Percentiles rank a stretch among this genome's conserved stretches.
These are phyloP conservation scores for Amorphotheca resinae DNA, from an alignment of 495 filamentous ascomycete genomes.

Conservation along the genomic window DNA sequence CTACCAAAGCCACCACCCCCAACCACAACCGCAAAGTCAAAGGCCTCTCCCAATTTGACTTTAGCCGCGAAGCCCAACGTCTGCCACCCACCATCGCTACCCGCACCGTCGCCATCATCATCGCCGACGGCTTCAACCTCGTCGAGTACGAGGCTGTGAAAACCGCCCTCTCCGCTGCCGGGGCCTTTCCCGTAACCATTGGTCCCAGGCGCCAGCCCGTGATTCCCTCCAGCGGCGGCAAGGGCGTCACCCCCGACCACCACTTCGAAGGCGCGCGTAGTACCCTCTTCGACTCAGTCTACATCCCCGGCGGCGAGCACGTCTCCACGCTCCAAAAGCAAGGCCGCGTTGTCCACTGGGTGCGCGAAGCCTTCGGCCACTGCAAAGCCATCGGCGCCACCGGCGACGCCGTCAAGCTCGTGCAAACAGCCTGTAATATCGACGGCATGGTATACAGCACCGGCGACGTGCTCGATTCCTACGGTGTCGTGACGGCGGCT, in stretches of 20 bases:
- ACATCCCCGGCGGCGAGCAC: slow-evolving; percentile 63
- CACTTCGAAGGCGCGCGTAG: slow-evolving; percentile 73
- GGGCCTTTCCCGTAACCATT: slow-evolving; percentile 62
- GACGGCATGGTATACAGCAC: slow-evolving; percentile 37
- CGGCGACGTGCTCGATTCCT: slow-evolving; percentile 47
- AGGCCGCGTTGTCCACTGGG: slow-evolving; percentile 71
- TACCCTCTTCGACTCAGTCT: slow-evolving; percentile 76
- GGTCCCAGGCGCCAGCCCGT: slow-evolving; percentile 48
- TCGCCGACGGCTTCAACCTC: slow-evolving; percentile 71
- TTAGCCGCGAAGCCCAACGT: slow-evolving; percentile 31
- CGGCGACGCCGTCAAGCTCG: slow-evolving; percentile 55
- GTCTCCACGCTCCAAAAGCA: slow-evolving; percentile 50
- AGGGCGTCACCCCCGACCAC: slow-evolving; percentile 59
- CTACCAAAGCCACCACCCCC: slow-evolving; percentile 31
- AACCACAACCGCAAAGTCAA: slow-evolving; percentile 60
- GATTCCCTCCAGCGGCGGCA: slow-evolving; percentile 37
- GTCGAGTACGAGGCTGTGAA: slow-evolving; percentile 52
- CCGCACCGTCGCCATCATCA: slow-evolving; percentile 63
- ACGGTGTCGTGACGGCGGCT: slow-evolving; percentile 55
- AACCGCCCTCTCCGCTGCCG: slow-evolving; percentile 42
- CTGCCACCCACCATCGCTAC: slow-evolving; percentile 51
- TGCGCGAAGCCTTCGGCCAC: slow-evolving; percentile 73
- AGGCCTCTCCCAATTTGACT: slow-evolving; percentile 57
- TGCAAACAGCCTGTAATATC: slow-evolving; percentile 44
- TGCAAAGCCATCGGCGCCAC: slow-evolving; percentile 67